These are phyloP conservation scores for Ambrosia trifida DNA, from an alignment of 129 eudicot species.

Conservation along the genomic window DNA sequence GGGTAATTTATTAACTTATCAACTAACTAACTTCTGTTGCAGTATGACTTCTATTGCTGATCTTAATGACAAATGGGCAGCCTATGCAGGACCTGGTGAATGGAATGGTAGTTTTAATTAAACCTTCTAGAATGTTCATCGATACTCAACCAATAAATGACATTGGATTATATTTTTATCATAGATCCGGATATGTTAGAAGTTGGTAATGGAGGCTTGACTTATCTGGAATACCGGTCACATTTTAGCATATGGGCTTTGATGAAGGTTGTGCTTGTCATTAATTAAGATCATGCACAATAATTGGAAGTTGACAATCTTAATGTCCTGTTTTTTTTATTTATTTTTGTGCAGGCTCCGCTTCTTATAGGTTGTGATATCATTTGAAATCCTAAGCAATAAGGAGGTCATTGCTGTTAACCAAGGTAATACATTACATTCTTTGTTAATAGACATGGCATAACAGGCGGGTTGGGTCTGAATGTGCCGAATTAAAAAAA, in stretches of 20 bases:
- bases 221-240: constrained; percentile 75
- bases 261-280: constrained; percentile 62
- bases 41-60: constrained; percentile 91
- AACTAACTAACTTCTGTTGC: constrained; percentile 7
- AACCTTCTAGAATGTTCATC: too few species aligned
- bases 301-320: not conserved
- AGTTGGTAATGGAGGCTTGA: constrained; percentile 99
- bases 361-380: constrained; percentile 95
- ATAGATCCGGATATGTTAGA: constrained; percentile 98
- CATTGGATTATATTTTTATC: constrained; percentile 8
- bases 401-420: constrained; percentile 85
- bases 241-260: constrained; percentile 99
- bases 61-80: constrained; percentile 97
- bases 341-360: constrained; percentile 65
- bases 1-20: not conserved
- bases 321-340: not conserved
- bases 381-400: constrained; percentile 59
- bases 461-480: too few species aligned
- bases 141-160: too few species aligned
- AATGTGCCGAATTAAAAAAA: too few species aligned
- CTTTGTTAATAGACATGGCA: not conserved
- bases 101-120: constrained; percentile 83
- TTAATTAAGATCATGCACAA: not conserved
- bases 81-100: constrained; percentile 99
- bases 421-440: too few species aligned